These are phyloP conservation scores for Cyclotella kingstonii DNA, from an alignment of 108 stramenopile genomes.

Conservation along the genomic window DNA sequence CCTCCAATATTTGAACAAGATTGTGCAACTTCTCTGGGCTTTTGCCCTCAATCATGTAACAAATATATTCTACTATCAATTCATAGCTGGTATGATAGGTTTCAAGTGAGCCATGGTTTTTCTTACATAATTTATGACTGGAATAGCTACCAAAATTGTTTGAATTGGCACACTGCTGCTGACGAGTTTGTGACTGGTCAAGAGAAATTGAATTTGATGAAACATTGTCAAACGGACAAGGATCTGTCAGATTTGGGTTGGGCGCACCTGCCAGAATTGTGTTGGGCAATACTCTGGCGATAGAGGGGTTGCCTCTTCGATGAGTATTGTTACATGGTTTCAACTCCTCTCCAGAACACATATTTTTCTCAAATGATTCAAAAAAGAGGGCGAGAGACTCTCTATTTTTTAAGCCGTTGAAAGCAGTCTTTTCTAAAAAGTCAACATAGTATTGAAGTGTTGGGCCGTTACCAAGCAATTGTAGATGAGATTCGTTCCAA, in stretches of 20 bases:
- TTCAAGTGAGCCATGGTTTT: no score
- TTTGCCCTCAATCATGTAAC: no score
- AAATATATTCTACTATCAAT: no score
- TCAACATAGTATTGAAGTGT: constrained; percentile 43
- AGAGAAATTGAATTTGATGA: neutral
- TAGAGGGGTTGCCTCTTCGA: no score
- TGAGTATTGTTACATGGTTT: neutral
- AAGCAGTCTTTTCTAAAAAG: constrained; percentile 47
- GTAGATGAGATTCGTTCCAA: constrained; percentile 47
- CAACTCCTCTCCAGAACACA: neutral
- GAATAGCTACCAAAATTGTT: constrained; percentile 17
- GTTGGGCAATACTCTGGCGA: constrained; percentile 23
- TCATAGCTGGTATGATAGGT: no score
- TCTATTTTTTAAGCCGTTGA: constrained; percentile 12
- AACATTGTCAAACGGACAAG: neutral
- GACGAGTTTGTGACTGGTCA: neutral
- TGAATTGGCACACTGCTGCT: neutral
- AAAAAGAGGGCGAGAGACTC: constrained; percentile 20
- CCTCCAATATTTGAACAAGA: no score
- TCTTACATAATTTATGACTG: neutral
- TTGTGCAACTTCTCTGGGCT: no score
- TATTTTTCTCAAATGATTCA: constrained; percentile 4
- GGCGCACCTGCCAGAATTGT: constrained; percentile 22
- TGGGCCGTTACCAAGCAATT: constrained; percentile 44
- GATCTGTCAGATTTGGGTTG: no score